Conservation (phyloP, 1,284 basidiomycete genomes). For the Gymnopus androsaceus region DNA sequence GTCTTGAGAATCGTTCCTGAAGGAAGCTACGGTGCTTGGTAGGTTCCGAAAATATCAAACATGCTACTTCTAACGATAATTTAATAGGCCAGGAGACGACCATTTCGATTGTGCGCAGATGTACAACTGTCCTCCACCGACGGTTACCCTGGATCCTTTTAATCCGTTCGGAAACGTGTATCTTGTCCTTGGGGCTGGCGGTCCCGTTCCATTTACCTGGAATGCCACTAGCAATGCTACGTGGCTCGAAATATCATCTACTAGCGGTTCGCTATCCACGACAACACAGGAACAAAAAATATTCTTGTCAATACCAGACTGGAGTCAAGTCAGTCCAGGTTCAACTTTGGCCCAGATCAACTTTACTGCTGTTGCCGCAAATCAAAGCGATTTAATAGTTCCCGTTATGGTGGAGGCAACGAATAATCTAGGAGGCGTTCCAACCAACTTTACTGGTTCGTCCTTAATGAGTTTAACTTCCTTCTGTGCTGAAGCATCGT, state of each 20-base stretch:
- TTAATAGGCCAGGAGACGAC: conserved; percentile 61
- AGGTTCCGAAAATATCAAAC: conserved; percentile 16
- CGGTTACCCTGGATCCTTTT: conserved; percentile 55
- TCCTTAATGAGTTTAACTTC: background rate
- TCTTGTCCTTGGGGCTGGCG: conserved; percentile 64
- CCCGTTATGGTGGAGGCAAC: conserved; percentile 41
- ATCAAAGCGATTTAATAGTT: conserved; percentile 34
- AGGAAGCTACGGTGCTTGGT: conserved; percentile 61
- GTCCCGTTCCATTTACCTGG: conserved; percentile 59
- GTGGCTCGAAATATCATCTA: conserved; percentile 54
- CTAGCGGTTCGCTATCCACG: conserved; percentile 52
- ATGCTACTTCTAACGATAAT: no score
- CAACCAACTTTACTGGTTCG: conserved; percentile 50
- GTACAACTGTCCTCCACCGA: conserved; percentile 54
- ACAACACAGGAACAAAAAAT: conserved; percentile 55
- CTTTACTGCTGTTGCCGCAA: conserved; percentile 46
- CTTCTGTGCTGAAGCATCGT: background rate
- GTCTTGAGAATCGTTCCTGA: conserved; percentile 65
- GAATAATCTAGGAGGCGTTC: conserved; percentile 33
- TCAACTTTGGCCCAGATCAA: conserved; percentile 44
- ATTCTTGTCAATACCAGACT: conserved; percentile 56
- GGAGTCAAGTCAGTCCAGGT: conserved; percentile 50
- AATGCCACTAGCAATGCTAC: conserved; percentile 49
- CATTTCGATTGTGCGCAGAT: conserved; percentile 51
- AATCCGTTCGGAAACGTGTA: conserved; percentile 53